Evolutionary conservation across 768 basidiomycete species (phyloP).

Genomic region (Psilocybe tampanensis): DNA sequence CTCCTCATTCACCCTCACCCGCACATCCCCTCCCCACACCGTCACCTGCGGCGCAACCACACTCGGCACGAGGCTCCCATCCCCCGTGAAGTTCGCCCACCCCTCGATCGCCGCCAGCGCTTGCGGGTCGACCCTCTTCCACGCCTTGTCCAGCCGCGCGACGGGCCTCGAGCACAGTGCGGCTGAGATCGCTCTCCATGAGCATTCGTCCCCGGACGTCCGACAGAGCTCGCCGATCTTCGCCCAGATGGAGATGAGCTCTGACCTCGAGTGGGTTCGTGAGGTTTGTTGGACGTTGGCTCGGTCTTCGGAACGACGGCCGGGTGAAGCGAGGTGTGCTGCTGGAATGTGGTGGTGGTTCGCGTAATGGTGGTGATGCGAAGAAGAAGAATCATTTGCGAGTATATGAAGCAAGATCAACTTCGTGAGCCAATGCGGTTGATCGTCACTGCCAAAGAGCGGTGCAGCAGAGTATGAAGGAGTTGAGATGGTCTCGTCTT

Average conservation of each 20-base stretch:
- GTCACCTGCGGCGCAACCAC: slow-evolving; percentile 49
- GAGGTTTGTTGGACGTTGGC: slow-evolving; percentile 40
- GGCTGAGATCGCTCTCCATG: slow-evolving; percentile 73
- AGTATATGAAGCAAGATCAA: slow-evolving; percentile 72
- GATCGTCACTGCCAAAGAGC: slow-evolving; percentile 70
- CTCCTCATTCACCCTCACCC: slow-evolving; percentile 45
- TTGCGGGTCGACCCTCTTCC: slow-evolving; percentile 71
- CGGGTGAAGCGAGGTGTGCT: slow-evolving; percentile 27
- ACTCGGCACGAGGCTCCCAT: slow-evolving; percentile 31
- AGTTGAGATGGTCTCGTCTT: not conserved
- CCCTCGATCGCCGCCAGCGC: slow-evolving; percentile 61
- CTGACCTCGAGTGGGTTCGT: slow-evolving; percentile 71
- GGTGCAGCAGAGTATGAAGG: slow-evolving; percentile 17
- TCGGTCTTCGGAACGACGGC: slow-evolving; percentile 35
- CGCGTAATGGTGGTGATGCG: slow-evolving; percentile 16
- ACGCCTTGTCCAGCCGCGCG: slow-evolving; percentile 76
- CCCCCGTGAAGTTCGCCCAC: slow-evolving; percentile 57
- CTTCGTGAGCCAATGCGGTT: slow-evolving; percentile 83
- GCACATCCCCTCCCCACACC: slow-evolving; percentile 71
- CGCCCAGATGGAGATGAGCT: slow-evolving; percentile 74
- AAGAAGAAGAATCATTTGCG: slow-evolving; percentile 52
- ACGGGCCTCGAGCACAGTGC: slow-evolving; percentile 76
- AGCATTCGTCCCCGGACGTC: slow-evolving; percentile 73
- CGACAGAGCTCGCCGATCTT: slow-evolving; percentile 75
- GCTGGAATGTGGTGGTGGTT: slow-evolving; percentile 7